These are phyloP conservation scores for Arabidopsis lyrata DNA, from an alignment of 441 rosid genomes.

Conservation along the genomic window DNA sequence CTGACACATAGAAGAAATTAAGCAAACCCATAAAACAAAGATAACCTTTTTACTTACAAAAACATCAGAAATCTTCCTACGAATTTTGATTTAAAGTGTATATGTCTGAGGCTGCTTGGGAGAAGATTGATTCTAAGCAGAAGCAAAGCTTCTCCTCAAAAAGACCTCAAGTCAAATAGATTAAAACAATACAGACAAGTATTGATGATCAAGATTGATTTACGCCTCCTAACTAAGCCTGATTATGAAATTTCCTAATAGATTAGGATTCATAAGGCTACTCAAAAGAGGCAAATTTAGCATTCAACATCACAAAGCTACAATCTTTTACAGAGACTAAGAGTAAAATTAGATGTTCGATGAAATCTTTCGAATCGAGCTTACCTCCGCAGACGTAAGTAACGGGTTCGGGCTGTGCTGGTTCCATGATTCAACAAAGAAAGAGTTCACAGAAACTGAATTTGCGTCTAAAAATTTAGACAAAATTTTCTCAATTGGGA, in stretches of 20 bases:
- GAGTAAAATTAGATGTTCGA: neutral
- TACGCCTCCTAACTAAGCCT: conserved; percentile 30
- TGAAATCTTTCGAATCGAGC: neutral
- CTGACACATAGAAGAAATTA: conserved; percentile 22
- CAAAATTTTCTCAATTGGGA: neutral
- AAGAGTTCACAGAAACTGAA: conserved; percentile 1
- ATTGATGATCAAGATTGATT: conserved; percentile 19
- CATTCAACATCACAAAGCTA: neutral
- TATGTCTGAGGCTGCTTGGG: conserved; percentile 41
- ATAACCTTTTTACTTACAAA: neutral
- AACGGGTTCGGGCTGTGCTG: conserved; percentile 77
- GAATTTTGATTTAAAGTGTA: neutral
- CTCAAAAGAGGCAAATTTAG: conserved; percentile 26
- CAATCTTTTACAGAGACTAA: conserved; percentile 7
- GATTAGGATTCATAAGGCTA: conserved; percentile 13
- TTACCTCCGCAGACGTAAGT: conserved; percentile 83
- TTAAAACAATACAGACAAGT: conserved; percentile 33
- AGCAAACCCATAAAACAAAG: neutral
- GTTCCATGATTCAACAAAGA: conserved; percentile 54
- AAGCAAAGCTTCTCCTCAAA: conserved; percentile 36
- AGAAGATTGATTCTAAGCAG: conserved; percentile 27
- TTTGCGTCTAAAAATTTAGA: too few relatives aligned
- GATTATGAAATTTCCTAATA: neutral
- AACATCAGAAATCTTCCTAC: neutral
- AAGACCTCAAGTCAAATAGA: conserved; percentile 35